Evolutionary conservation across 202 grass and related monocot genomes (phyloP), one percentile per base, ranked within the genome.

Genomic region (Saccharum hybrid): DNA sequence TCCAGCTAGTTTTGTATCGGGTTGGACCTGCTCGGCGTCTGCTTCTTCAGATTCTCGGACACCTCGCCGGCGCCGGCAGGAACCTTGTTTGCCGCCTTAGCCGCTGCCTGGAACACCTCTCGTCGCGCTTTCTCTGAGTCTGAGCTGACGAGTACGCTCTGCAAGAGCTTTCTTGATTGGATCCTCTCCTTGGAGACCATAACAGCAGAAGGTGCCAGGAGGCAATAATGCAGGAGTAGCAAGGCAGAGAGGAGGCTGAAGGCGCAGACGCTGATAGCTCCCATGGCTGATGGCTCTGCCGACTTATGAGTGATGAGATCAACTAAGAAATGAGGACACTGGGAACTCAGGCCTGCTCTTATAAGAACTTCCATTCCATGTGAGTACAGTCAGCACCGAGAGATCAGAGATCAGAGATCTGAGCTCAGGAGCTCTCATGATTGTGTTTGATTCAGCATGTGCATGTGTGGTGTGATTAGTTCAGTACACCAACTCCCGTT

Each of bases 1-100:
- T 28, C 42, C 26, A 33, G 15, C 75, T 84, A 90, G 43, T 91
- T 91, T 31, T 91, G 89, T 66, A 84, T 90, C 8, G 85, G 88
- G 14, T 88, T 90, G 57, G 85, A 88, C 69, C 83, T 88, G 84
- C 84, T 87, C 57, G 66, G 75, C 19, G 81, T 62, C 61, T 79
- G 69, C 75, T 84, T 83, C 88, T 81, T 90, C 78, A 90, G 75
- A 41, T 68, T 62, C 5, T 48, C 88, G 0, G 60, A 34, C 8
- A 14, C 66, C 34, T 83, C 40, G 21, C 67, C 40, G 30, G 8
- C 60, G 9, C 23, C 26, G 54, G 0, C 8, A 57, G 34, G 8
- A 34, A 34, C 26, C 26, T 26, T 76, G 57, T 42, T 71, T 23
- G 62, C 71, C 21, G 15, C 34, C 23, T 26, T 23, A 12, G 70